Percentiles rank a stretch among this genome's conserved stretches.
Evolutionary conservation across 2,329 filamentous ascomycete genomes (phyloP).

Genomic region (Neurospora crassa): DNA sequence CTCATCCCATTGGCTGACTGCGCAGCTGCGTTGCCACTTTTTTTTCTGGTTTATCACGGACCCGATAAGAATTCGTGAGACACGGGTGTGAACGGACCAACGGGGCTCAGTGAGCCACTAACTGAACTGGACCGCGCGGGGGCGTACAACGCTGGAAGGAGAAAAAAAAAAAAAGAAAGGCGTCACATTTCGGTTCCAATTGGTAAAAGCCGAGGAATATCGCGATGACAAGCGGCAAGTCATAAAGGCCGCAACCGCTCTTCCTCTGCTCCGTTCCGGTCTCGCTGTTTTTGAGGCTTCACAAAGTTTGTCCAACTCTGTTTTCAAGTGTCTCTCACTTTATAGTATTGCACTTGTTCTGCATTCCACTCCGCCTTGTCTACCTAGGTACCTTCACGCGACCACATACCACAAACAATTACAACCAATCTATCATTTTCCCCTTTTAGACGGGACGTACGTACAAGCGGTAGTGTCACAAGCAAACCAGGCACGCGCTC

Average conservation of each 20-base stretch:
- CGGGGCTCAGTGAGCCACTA: neutral
- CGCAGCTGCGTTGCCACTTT: neutral
- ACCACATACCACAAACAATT: neutral
- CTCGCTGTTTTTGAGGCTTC: neutral
- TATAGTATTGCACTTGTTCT: neutral
- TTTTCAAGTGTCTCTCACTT: neutral
- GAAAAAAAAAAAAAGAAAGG: neutral
- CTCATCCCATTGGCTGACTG: neutral
- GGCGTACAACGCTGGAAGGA: neutral
- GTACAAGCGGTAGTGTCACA: neutral
- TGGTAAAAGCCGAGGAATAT: neutral
- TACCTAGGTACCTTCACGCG: neutral
- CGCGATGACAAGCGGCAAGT: neutral
- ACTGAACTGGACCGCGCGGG: neutral
- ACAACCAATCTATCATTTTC: neutral
- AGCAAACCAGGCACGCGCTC: neutral
- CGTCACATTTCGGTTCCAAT: neutral
- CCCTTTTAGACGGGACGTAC: no score
- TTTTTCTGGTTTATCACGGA: neutral
- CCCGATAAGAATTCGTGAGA: neutral
- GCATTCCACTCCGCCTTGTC: neutral
- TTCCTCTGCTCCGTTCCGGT: neutral
- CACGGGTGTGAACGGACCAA: neutral
- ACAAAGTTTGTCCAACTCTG: neutral
- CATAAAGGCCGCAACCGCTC: neutral